Evolutionary conservation across 129 eudicot genomes (phyloP).

Genomic region (Chrysanthemum makinoi): DNA sequence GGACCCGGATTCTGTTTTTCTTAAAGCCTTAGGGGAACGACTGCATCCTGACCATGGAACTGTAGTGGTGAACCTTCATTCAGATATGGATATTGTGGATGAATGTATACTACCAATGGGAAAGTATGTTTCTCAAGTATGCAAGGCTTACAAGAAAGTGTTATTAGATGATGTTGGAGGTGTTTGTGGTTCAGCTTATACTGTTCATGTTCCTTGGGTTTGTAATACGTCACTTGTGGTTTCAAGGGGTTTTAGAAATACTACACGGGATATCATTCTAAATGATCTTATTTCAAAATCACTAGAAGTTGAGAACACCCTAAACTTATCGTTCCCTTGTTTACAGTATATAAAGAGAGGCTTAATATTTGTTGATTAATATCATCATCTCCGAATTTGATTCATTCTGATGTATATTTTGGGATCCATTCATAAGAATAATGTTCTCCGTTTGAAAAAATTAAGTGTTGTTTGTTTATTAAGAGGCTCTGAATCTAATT

Average conservation of each 20-base stretch:
- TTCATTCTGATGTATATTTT: background rate
- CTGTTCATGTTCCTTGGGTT: conserved; percentile 71
- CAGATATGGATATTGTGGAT: conserved; percentile 47
- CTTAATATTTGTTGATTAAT: conserved; percentile 44
- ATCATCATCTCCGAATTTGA: background rate
- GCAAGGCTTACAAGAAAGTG: conserved; percentile 61
- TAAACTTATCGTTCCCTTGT: conserved; percentile 68
- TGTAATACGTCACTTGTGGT: conserved; percentile 84
- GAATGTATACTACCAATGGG: conserved; percentile 55
- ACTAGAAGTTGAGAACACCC: conserved; percentile 47
- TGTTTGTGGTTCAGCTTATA: conserved; percentile 48
- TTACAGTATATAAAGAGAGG: conserved; percentile 60
- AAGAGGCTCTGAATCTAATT: no score
- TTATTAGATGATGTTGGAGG: conserved; percentile 39
- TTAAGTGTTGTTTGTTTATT: no score
- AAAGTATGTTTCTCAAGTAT: conserved; percentile 58
- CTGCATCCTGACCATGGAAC: conserved; percentile 91
- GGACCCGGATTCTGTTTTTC: conserved; percentile 77
- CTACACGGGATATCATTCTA: conserved; percentile 38
- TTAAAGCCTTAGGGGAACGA: conserved; percentile 48
- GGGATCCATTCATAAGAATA: background rate
- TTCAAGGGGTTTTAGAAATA: conserved; percentile 52
- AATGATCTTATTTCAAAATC: conserved; percentile 45
- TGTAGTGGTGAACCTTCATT: conserved; percentile 86
- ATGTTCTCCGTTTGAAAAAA: no score